Conservation (phyloP, 2,329 filamentous ascomycete genomes). For the Chaetomiaceae sp. region DNA sequence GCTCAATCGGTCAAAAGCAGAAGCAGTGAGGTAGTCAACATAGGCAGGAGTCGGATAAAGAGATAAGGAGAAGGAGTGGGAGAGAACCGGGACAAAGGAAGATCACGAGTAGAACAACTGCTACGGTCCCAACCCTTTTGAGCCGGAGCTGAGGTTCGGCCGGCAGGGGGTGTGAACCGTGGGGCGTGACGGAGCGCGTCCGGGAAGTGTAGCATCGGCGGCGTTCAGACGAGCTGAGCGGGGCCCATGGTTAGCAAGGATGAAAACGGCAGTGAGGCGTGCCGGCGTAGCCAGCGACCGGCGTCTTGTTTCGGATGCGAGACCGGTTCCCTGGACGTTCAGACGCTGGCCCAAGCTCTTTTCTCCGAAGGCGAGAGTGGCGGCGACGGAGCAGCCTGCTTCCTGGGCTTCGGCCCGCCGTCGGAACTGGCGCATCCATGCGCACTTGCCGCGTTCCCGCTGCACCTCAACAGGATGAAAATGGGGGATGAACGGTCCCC, state of each 20-base stretch:
- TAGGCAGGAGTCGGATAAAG: constrained; percentile 5
- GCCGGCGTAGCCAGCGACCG: constrained; percentile 15
- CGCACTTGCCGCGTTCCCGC: neutral
- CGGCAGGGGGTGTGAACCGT: constrained; percentile 1
- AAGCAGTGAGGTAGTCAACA: neutral
- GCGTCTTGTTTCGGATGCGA: constrained; percentile 21
- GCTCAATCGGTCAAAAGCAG: constrained; percentile 5
- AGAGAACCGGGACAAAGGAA: constrained; percentile 10
- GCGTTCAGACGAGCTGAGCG: constrained; percentile 14
- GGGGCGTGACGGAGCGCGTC: constrained; percentile 17
- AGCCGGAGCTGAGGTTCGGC: constrained; percentile 5
- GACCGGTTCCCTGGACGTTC: neutral
- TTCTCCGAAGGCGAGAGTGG: neutral
- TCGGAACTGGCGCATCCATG: constrained; percentile 7
- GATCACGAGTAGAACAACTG: no score
- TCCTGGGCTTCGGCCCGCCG: neutral
- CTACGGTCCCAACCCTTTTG: no score
- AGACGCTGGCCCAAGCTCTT: constrained; percentile 1
- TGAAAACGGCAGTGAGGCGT: constrained; percentile 22
- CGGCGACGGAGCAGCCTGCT: neutral
- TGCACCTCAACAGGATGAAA: no score
- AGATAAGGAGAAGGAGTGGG: constrained; percentile 1
- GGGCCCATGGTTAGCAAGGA: constrained; percentile 5
- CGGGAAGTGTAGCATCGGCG: constrained; percentile 21
- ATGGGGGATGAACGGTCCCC: no score